Evolutionary conservation across 148 eudicot species (phyloP).

Genomic region (Cornus kousa): DNA sequence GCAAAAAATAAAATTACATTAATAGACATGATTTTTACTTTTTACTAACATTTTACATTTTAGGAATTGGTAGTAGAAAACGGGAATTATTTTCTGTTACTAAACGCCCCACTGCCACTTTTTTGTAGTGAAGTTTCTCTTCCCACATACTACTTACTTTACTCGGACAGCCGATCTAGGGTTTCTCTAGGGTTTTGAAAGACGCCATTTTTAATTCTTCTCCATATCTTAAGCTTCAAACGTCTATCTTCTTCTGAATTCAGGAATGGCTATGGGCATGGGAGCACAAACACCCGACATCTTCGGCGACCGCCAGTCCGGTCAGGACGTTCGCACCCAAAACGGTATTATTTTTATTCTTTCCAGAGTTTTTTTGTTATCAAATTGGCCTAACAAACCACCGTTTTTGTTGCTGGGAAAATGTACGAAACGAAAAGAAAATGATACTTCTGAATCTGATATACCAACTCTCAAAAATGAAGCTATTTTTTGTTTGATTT

Average conservation of each 20-base stretch:
- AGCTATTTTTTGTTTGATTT: neutral
- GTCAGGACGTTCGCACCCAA: conserved; percentile 96
- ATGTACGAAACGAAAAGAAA: neutral
- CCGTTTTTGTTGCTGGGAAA: neutral
- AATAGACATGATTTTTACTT: too few species aligned
- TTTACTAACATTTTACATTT: too few species aligned
- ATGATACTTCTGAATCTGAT: neutral
- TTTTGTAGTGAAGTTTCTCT: neutral
- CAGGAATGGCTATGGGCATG: neutral
- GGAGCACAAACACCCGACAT: conserved; percentile 51
- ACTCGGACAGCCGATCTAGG: neutral
- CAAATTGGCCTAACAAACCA: neutral
- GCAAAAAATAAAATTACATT: too few species aligned
- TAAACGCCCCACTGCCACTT: neutral
- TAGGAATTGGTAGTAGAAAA: too few species aligned
- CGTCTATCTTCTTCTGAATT: neutral
- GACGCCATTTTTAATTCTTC: neutral
- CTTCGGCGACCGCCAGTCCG: conserved; percentile 91
- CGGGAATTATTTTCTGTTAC: too few species aligned
- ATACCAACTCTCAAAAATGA: neutral
- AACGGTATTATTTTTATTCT: conserved; percentile 41
- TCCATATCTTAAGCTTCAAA: neutral
- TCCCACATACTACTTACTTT: too few species aligned
- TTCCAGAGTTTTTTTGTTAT: neutral
- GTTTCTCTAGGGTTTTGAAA: neutral